phyloP scores from a whole-genome alignment of 225 moss, liverwort and hornwort genomes.

The Pleurozium schreberi region DNA sequence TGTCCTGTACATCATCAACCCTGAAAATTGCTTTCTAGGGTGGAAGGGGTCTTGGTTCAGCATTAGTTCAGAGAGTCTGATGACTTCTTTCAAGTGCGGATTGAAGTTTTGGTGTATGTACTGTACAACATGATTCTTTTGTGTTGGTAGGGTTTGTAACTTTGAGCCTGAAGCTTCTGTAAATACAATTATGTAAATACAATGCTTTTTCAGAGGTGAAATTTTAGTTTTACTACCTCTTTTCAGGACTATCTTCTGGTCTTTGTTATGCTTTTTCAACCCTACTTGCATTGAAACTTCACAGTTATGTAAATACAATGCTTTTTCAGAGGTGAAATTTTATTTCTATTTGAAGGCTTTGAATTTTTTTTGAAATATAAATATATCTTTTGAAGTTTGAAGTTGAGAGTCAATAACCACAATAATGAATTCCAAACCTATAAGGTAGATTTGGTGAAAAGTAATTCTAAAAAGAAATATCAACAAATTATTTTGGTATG shows the following conservation, averaged over 20 bases:
- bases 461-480: background rate
- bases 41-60: background rate
- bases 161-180: background rate
- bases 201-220: background rate
- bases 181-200: background rate
- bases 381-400: background rate
- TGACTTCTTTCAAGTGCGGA: background rate
- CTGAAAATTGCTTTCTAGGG: background rate
- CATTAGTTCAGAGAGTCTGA: background rate
- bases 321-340: no score
- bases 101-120: background rate
- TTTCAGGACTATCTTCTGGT: background rate
- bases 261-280: background rate
- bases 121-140: background rate
- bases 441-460: rapidly evolving
- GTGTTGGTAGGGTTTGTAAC: background rate
- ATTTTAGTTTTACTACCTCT: background rate
- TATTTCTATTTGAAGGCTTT: background rate
- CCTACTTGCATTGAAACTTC: background rate
- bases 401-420: no score
- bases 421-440: background rate
- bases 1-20: background rate
- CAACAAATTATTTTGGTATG: no score
- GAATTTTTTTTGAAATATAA: background rate
- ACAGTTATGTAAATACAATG: no score